These are phyloP conservation scores for Myxozyma monticola DNA, from an alignment of 805 yeast species.

Conservation along the genomic window DNA sequence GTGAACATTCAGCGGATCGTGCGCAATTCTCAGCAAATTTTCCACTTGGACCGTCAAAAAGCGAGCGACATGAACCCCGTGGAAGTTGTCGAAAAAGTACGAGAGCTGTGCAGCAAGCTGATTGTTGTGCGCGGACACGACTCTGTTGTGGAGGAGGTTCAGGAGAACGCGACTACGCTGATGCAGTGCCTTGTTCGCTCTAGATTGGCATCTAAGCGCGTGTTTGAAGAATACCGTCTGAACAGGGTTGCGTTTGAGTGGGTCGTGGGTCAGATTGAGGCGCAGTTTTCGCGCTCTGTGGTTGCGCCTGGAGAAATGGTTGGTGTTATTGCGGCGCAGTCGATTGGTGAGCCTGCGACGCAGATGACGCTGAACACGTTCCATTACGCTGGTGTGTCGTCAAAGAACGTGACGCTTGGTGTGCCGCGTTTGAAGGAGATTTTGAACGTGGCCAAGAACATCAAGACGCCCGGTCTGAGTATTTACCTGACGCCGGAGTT, in stretches of 20 bases:
- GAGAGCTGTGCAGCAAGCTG: conserved; percentile 63
- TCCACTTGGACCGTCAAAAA: conserved; percentile 85
- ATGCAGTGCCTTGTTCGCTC: conserved; percentile 93
- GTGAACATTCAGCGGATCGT: conserved; percentile 94
- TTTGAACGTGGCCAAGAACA: conserved; percentile 95
- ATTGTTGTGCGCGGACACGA: conserved; percentile 82
- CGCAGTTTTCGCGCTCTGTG: conserved; percentile 86
- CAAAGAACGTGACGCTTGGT: conserved; percentile 94
- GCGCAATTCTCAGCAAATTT: conserved; percentile 96
- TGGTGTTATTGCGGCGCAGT: conserved; percentile 96
- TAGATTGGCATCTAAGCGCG: conserved; percentile 85
- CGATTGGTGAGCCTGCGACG: conserved; percentile 97
- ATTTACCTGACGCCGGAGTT: conserved; percentile 82
- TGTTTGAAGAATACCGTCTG: conserved; percentile 84
- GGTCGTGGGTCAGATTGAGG: conserved; percentile 92
- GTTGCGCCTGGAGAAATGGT: conserved; percentile 99
- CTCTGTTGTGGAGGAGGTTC: conserved; percentile 75
- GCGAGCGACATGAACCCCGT: conserved; percentile 86
- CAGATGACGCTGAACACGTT: conserved; percentile 97
- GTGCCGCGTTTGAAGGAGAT: conserved; percentile 98
- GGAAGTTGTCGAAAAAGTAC: conserved; percentile 75
- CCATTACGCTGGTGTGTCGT: conserved; percentile 98
- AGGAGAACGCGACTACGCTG: conserved; percentile 82
- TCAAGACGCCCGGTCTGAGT: conserved; percentile 98
- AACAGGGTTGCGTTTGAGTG: conserved; percentile 88